These are phyloP conservation scores for Corrigiola litoralis DNA, from an alignment of 179 eudicot genomes.

Conservation along the genomic window DNA sequence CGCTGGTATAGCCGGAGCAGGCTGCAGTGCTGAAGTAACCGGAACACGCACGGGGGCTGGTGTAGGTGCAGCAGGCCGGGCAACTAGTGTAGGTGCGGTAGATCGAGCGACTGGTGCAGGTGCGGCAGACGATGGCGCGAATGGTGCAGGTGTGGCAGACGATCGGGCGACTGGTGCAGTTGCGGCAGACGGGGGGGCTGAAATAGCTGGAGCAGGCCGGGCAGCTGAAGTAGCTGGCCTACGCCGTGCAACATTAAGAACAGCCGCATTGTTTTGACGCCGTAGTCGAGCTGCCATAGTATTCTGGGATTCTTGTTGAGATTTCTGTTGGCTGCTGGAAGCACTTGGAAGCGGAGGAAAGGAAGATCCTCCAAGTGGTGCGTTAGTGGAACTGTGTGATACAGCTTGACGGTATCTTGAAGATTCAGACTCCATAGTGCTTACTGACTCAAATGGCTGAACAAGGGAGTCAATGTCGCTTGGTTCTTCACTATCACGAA, in stretches of 20 bases:
- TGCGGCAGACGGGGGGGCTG: constrained; percentile 8
- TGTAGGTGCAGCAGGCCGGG: constrained; percentile 2
- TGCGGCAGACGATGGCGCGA: not conserved
- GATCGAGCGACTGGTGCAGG: constrained; percentile 24
- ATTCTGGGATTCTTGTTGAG: constrained; percentile 42
- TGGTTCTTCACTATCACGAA: constrained; percentile 24
- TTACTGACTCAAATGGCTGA: constrained; percentile 58
- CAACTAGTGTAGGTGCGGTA: constrained; percentile 26
- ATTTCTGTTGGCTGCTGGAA: constrained; percentile 47
- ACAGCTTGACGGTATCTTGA: constrained; percentile 81
- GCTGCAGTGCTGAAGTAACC: not conserved
- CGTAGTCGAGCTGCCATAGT: constrained; percentile 78
- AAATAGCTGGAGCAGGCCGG: constrained; percentile 40
- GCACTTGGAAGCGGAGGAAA: constrained; percentile 78
- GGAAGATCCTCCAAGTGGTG: constrained; percentile 54
- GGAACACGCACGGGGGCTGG: not conserved
- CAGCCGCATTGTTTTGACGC: constrained; percentile 35
- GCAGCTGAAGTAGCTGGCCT: constrained; percentile 35
- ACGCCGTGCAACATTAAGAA: constrained; percentile 39
- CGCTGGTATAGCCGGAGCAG: constrained; percentile 4
- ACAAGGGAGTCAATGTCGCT: constrained; percentile 45
- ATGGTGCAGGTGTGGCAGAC: not conserved
- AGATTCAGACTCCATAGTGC: constrained; percentile 51
- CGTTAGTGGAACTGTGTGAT: constrained; percentile 50
- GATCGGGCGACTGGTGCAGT: not conserved